A percentile compares a stretch with the other conserved stretches of the same genome.
Evolutionary conservation across 768 basidiomycete genomes (phyloP).

Genomic region (Filobasidium floriforme): DNA sequence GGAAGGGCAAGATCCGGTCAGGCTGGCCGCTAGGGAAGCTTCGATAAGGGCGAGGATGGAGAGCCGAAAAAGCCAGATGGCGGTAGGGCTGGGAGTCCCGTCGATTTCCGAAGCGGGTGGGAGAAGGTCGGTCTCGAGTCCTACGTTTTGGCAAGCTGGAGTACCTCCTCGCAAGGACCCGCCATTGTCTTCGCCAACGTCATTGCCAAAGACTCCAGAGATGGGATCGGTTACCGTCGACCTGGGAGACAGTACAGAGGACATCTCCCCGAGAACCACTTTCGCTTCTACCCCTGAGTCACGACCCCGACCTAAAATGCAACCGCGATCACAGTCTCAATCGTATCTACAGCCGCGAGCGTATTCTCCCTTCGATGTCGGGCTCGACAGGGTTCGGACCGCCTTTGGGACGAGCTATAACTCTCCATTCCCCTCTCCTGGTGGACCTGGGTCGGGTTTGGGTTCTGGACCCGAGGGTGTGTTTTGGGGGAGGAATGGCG

Average conservation of each 20-base stretch:
- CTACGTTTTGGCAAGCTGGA: too few relatives aligned
- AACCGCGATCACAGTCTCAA: too few relatives aligned
- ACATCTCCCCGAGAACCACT: neutral
- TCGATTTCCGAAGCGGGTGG: too few relatives aligned
- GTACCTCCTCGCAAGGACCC: too few relatives aligned
- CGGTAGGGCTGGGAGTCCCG: too few relatives aligned
- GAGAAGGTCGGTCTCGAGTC: too few relatives aligned
- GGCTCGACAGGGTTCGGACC: neutral
- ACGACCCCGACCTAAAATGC: too few relatives aligned
- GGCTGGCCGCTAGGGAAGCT: neutral
- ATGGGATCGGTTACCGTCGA: neutral
- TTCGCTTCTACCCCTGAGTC: too few relatives aligned
- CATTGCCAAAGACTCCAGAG: neutral
- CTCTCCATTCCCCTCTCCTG: neutral
- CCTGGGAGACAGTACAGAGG: neutral
- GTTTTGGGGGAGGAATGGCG: too few relatives aligned
- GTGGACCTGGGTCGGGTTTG: too few relatives aligned
- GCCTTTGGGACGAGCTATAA: neutral
- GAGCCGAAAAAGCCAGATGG: neutral
- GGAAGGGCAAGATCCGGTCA: neutral
- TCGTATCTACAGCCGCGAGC: neutral
- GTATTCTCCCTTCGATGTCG: slow-evolving; percentile 1
- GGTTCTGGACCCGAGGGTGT: too few relatives aligned
- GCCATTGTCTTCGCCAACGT: too few relatives aligned
- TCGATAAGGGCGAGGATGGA: neutral